These are phyloP conservation scores for Fusarium euwallaceae DNA, from an alignment of 2,329 filamentous ascomycete genomes.

Conservation along the genomic window DNA sequence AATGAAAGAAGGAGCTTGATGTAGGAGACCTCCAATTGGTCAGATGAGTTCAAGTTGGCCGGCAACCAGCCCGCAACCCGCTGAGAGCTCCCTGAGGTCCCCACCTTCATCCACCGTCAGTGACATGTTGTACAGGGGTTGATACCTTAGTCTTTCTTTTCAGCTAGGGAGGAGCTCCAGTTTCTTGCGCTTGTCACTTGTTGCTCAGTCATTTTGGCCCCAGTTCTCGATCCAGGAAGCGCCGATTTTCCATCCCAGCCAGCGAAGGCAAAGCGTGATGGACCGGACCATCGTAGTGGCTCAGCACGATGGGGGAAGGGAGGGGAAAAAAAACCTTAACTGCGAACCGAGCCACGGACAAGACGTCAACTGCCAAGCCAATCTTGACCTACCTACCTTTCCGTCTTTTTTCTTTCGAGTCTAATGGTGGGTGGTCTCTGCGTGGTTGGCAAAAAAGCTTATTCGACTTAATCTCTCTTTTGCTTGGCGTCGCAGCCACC, in stretches of 20 bases:
- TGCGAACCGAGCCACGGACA: background rate
- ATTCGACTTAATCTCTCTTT: constrained; percentile 1
- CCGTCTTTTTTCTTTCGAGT: background rate
- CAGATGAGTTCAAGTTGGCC: constrained; percentile 5
- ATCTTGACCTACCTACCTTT: background rate
- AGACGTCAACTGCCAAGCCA: background rate
- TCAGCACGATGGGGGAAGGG: background rate
- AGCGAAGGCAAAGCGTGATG: background rate
- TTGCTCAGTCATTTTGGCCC: constrained; percentile 28
- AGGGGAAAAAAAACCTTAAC: background rate
- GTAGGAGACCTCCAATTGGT: background rate
- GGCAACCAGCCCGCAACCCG: constrained; percentile 2
- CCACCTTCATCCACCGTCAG: constrained; percentile 15
- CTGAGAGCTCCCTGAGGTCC: constrained; percentile 19
- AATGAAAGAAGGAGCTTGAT: background rate
- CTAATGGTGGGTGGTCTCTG: background rate
- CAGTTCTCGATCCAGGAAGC: constrained; percentile 27
- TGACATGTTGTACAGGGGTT: background rate
- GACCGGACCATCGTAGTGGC: background rate
- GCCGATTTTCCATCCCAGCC: constrained; percentile 15
- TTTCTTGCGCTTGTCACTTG: constrained; percentile 27
- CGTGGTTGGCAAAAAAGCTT: constrained; percentile 10
- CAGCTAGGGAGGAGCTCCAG: constrained; percentile 1
- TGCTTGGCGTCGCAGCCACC: background rate
- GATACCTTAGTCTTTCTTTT: background rate